Evolutionary conservation across 176 grass and related monocot species (phyloP).

Genomic region (Guadua angustifolia): DNA sequence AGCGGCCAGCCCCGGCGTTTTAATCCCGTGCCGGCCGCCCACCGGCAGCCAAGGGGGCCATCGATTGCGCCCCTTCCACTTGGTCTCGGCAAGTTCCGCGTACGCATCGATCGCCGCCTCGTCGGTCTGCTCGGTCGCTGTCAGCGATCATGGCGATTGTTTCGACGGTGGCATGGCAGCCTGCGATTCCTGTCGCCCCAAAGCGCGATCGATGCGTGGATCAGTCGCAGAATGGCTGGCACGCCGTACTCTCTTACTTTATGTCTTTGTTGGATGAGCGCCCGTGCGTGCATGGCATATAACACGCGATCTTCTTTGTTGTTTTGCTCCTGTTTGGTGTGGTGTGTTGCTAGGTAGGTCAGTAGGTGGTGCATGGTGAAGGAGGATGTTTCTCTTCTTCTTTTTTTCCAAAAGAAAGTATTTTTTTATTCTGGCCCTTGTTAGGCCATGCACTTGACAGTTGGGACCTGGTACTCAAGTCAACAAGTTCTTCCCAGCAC

Average conservation of each 20-base stretch:
- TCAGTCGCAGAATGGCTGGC: background rate
- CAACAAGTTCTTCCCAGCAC: too few species aligned
- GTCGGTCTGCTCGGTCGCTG: background rate
- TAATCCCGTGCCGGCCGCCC: constrained; percentile 26
- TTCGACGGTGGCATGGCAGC: constrained; percentile 3
- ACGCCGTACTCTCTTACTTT: background rate
- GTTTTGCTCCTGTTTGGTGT: background rate
- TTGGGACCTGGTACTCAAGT: background rate
- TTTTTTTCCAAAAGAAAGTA: too few species aligned
- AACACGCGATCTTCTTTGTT: background rate
- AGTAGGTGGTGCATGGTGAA: background rate
- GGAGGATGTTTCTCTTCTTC: background rate
- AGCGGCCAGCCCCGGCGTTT: background rate
- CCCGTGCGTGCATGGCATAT: background rate
- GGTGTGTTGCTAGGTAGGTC: too few species aligned
- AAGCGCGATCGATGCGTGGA: background rate
- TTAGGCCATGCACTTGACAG: too few species aligned
- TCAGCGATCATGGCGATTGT: constrained; percentile 1
- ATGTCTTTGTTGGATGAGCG: background rate
- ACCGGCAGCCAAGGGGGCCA: background rate
- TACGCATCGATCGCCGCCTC: background rate
- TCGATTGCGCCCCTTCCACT: background rate
- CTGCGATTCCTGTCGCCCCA: constrained; percentile 13
- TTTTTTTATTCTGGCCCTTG: too few species aligned
- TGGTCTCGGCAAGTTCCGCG: background rate